Conservation (phyloP, 139 green algal species). For the Gonium pectorale region DNA sequence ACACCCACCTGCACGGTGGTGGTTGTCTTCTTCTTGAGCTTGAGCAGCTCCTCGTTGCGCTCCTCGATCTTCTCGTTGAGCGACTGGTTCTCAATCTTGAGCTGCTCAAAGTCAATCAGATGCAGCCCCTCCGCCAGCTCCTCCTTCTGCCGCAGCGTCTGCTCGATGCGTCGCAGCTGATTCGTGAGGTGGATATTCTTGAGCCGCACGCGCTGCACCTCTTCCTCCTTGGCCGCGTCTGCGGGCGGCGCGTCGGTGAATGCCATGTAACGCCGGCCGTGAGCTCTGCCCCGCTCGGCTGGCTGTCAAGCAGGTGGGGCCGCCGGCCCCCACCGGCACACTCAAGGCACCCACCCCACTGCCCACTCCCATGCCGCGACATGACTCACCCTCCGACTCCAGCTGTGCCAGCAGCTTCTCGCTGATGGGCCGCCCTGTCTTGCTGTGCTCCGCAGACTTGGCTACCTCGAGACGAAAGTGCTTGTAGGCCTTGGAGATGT, state of each 20-base stretch:
- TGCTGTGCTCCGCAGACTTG: conserved; percentile 66
- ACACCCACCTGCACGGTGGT: conserved; percentile 82
- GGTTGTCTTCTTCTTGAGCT: conserved; percentile 88
- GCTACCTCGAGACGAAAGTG: conserved; percentile 77
- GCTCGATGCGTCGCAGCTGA: conserved; percentile 61
- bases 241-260: too few relatives aligned
- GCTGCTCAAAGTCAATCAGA: conserved; percentile 96
- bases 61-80: conserved; percentile 92
- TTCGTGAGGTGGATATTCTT: conserved; percentile 79
- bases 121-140: conserved; percentile 88
- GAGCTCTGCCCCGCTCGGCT: too few relatives aligned
- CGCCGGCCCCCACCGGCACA: too few relatives aligned
- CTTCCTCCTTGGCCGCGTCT: conserved; percentile 69
- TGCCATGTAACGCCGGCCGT: too few relatives aligned
- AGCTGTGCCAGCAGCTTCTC: conserved; percentile 65
- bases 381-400: conserved; percentile 59
- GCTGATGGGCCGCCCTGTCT: conserved; percentile 61
- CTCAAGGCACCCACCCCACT: too few relatives aligned
- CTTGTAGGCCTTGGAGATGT: conserved; percentile 69
- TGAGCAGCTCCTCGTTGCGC: conserved; percentile 89
- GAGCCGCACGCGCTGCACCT: conserved; percentile 74
- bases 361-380: too few relatives aligned
- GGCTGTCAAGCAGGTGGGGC: too few relatives aligned
- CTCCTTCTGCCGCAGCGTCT: conserved; percentile 65
- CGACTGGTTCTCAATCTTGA: conserved; percentile 93